Base-by-base conservation (phyloP, 306 rosid species). In the Cyamopsis tetragonoloba region DNA sequence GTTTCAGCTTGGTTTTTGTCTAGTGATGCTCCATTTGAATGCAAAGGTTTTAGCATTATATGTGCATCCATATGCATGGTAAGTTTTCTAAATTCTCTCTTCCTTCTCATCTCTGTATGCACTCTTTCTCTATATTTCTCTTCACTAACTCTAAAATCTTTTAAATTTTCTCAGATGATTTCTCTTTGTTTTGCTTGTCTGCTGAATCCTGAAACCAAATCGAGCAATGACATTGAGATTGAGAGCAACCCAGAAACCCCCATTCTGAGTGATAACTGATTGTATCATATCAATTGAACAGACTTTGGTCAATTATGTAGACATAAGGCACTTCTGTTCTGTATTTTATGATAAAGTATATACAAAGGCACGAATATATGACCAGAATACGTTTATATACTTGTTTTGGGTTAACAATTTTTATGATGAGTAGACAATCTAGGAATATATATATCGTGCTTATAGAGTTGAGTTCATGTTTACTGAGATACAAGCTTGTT, bases 31-130 rank as follows among this genome's bases (percentile, higher is more conserved):
- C 97, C 97, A 22, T 91, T 91, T 84, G 65, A 88, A 44, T 91
- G 95, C 79, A 91, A 91, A 86, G 97, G 95, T 57, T 91, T 91
- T 66, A 84, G 90, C 87, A 79, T 91, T 14, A 75, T 91, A 39
- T 73, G 86, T 48, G 95, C 92, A 69, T 88, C 95, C 28, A 26
- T 88, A 66, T 66, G 81, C 85, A 80, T 88, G 92, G 97, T 84
- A 68, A 78, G 60, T 30, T 24, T 31, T 48, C 14, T 48, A 46
- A 37, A 43, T 28, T 64, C 12, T 71, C n/a, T 46, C 67, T 59
- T 34, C 51, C 60, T 11, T 71, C 27, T 65, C 10, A 38, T 47
- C 48, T 30, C 50, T 13, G 58, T 71, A 4, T 7, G 27, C 24
- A 20, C 3, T 14, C 30, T 18, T 9, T 22, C 46, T 14, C 20